phyloP scores from a whole-genome alignment of 257 asterid genomes.

The Lantana camara region DNA sequence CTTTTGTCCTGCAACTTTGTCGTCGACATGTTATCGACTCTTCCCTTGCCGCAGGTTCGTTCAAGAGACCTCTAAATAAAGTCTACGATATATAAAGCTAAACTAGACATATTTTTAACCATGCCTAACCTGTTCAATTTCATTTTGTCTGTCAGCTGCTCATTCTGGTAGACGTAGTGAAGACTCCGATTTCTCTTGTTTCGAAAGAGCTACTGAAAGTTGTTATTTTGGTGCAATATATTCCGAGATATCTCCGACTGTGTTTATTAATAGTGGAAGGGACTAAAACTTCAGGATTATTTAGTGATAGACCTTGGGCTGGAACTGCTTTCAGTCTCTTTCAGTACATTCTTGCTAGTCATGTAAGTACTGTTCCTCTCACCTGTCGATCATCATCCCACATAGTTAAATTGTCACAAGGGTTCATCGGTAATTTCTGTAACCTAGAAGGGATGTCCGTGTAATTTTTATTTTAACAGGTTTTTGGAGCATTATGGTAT shows the following conservation, averaged over 20 bases:
- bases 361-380: slow-evolving; percentile 35
- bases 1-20: slow-evolving; percentile 49
- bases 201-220: slow-evolving; percentile 46
- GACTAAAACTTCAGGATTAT: slow-evolving; percentile 56
- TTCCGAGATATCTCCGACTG: slow-evolving; percentile 58
- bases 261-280: slow-evolving; percentile 59
- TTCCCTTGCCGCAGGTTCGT: slow-evolving; percentile 83
- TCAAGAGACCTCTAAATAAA: too few species aligned
- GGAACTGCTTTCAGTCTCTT: slow-evolving; percentile 74
- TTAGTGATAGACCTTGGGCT: slow-evolving; percentile 67
- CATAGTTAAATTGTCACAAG: too few species aligned
- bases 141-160: too few species aligned
- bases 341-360: slow-evolving; percentile 69
- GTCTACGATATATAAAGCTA: too few species aligned
- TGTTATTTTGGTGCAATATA: slow-evolving; percentile 48
- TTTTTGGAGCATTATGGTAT: slow-evolving; percentile 70
- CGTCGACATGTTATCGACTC: slow-evolving; percentile 57
- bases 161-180: slow-evolving; percentile 21
- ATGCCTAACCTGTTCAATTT: too few species aligned
- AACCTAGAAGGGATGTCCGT: too few species aligned
- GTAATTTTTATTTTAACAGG: slow-evolving; percentile 26
- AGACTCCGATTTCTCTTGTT: slow-evolving; percentile 41
- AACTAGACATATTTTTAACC: too few species aligned
- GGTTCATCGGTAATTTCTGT: too few species aligned
- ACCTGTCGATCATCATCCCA: too few species aligned